Percentiles rank a stretch among this genome's conserved stretches.
phyloP scores from a whole-genome alignment of 352 stramenopile species.

The Pythium oligandrum region DNA sequence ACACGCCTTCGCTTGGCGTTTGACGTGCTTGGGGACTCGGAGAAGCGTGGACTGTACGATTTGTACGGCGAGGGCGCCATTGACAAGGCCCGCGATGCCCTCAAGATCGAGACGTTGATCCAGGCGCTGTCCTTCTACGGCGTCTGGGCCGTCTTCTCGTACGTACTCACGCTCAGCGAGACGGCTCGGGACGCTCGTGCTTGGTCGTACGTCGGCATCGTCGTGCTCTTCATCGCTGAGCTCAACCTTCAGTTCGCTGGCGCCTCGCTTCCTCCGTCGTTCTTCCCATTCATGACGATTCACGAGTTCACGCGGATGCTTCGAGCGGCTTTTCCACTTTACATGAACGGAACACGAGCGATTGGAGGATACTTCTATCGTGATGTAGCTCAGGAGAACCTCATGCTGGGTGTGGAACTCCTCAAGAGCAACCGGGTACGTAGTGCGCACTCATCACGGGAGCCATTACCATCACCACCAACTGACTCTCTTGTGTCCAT shows the following conservation, averaged over 20 bases:
- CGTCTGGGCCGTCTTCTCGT: conserved; percentile 94
- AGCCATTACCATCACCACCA: too few species aligned
- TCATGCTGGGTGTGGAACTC: conserved; percentile 63
- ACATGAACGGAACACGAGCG: conserved; percentile 96
- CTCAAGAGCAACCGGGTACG: conserved; percentile 77
- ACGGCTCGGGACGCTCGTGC: conserved; percentile 80
- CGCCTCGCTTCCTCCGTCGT: conserved; percentile 38
- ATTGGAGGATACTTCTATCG: conserved; percentile 90
- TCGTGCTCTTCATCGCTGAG: conserved; percentile 93
- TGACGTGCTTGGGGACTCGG: conserved; percentile 89
- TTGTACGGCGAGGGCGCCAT: conserved; percentile 90
- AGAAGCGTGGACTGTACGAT: conserved; percentile 95
- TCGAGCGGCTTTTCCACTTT: conserved; percentile 92
- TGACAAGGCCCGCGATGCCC: conserved; percentile 84
- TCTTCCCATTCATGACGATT: conserved; percentile 84
- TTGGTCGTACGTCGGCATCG: conserved; percentile 91
- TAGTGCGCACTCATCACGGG: background rate
- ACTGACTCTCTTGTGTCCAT: too few species aligned
- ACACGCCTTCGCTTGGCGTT: conserved; percentile 92
- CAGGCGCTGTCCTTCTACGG: conserved; percentile 94
- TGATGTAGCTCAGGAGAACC: conserved; percentile 68
- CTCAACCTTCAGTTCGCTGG: conserved; percentile 87
- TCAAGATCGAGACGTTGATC: conserved; percentile 89
- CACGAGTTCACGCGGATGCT: conserved; percentile 91
- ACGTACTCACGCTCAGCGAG: conserved; percentile 93